phyloP scores from a whole-genome alignment of 768 basidiomycete species.

The Russula sp. region DNA sequence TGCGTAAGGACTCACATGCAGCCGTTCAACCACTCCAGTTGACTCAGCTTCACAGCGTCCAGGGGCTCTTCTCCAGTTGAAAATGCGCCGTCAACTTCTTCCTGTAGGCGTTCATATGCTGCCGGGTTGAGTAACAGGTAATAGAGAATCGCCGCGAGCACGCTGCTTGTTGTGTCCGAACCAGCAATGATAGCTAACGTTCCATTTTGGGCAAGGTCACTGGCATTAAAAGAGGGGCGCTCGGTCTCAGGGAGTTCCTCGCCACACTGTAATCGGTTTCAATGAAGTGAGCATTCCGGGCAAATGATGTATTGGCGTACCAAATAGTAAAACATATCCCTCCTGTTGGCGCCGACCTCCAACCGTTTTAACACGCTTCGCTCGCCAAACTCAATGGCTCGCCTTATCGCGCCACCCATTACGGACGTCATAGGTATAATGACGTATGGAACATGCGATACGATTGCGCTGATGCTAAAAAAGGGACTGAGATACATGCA shows the following conservation, averaged over 20 bases:
- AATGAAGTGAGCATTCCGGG: not conserved
- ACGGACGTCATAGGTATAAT: too few relatives aligned
- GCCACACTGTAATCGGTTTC: slow-evolving; percentile 7
- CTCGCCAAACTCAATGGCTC: not conserved
- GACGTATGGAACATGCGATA: too few relatives aligned
- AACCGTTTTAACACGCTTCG: slow-evolving; percentile 8
- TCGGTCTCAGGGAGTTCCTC: slow-evolving; percentile 20
- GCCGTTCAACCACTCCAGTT: slow-evolving; percentile 25
- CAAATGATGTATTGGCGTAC: slow-evolving; percentile 31
- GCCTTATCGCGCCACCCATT: not conserved
- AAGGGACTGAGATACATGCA: too few relatives aligned
- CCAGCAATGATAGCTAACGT: slow-evolving; percentile 43
- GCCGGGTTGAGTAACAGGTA: slow-evolving; percentile 38
- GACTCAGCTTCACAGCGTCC: slow-evolving; percentile 15
- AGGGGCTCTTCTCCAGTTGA: slow-evolving; percentile 22
- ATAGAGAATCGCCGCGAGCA: slow-evolving; percentile 38
- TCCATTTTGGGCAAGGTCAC: slow-evolving; percentile 40
- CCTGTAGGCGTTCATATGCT: slow-evolving; percentile 18
- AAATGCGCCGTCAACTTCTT: slow-evolving; percentile 22
- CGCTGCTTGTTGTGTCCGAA: slow-evolving; percentile 44
- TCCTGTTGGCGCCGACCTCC: slow-evolving; percentile 21
- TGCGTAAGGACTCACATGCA: slow-evolving; percentile 22
- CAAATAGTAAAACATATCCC: slow-evolving; percentile 43
- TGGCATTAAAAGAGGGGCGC: slow-evolving; percentile 6
- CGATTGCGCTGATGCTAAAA: too few relatives aligned